Evolutionary conservation across 2,329 filamentous ascomycete species (phyloP), one percentile per base, ranked within the genome.

Genomic region (Seiridium unicorne): DNA sequence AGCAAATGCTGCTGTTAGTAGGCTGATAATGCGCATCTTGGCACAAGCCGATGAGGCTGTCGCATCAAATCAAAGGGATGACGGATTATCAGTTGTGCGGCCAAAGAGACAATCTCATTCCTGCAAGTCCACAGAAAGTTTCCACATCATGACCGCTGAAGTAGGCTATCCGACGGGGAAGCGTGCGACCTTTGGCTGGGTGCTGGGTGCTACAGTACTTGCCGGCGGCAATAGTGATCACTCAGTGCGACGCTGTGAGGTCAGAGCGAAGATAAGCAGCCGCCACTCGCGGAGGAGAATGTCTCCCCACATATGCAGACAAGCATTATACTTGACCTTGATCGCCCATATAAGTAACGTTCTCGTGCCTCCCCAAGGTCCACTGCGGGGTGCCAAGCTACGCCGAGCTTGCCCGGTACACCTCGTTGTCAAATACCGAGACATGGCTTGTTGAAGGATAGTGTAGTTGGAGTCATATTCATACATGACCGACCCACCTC

Each of bases 291-390:
- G 32, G 32, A 32, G 34, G 38, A 11, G n/a, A 18, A 35, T 1
- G 18, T 35, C 4, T 38, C 49, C 49, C 49, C 49, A 18, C 49
- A 53, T 36, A 40, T 53, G 49, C 49, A 53, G 11, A 36, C 8
- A 53, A 46, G 32, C 44, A 56, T 60, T 18, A 56, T 64, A 63
- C 54, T 26, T 26, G 18, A 26, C 18, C 18, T 26, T 26, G 18
- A 26, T 26, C 18, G 18, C 18, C 18, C 18, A 26, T 26, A 26
- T 26, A 26, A 26, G 18, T 26, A 26, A 26, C 18, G 18, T 26
- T 26, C 18, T 2, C 18, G 18, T 26, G 18, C 18, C 18, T 26
- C 18, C 18, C 18, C 2, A 26, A 26, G 18, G 18, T 26, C 18
- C 18, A 26, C 18, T 26, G 18, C 18, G 18, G 18, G 18, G 18